Evolutionary conservation across 139 green algal genomes (phyloP), one percentile per base, ranked within the genome.

Genomic region (Asterochloris sp.): DNA sequence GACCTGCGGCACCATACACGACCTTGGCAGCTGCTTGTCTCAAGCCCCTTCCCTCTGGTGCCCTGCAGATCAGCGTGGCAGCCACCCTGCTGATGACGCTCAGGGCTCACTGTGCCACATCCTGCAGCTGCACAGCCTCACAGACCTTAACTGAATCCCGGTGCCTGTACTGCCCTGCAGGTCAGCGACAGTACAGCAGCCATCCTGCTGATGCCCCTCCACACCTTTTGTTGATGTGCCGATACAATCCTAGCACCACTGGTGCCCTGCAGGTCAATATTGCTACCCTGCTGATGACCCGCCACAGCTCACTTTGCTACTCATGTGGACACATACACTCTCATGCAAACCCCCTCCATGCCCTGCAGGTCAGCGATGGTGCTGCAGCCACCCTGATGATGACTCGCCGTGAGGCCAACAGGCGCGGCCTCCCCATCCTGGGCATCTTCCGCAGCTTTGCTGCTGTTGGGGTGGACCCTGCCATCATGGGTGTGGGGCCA

Each of bases 401-500:
- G 96, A 97, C 91, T 29, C 92, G 96, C 12, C 82, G 87, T 19
- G 96, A 99, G 91, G 97, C 97, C 12, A 23, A 91, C 38, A 78
- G 81, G 14, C 87, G 96, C 13, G 89, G 92, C 19, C 88, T 99
- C 81, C 95, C 94, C 66, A 90, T 99, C 29, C 83, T 99, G 73
- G 96, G 92, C 74, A 89, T 98, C 80, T 99, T 98, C 90, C 90
- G 95, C 69, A 88, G 69, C 78, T 98, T 98, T 87, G 84, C 90
- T 64, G 95, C 91, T 2, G 96, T 99, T 21, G 97, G 97, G 28
- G 94, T 98, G 69, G 95, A 98, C 85, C 97, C 97, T 0, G 91
- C 93, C 27, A 93, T 99, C 83, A 99, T 99, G 96, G 97, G 97
- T 64, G 90, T 99, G 38, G 97, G 97, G 21, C 97, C 97, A 38